Evolutionary conservation across 495 filamentous ascomycete genomes (phyloP).

Genomic region (Daldinia childiae): DNA sequence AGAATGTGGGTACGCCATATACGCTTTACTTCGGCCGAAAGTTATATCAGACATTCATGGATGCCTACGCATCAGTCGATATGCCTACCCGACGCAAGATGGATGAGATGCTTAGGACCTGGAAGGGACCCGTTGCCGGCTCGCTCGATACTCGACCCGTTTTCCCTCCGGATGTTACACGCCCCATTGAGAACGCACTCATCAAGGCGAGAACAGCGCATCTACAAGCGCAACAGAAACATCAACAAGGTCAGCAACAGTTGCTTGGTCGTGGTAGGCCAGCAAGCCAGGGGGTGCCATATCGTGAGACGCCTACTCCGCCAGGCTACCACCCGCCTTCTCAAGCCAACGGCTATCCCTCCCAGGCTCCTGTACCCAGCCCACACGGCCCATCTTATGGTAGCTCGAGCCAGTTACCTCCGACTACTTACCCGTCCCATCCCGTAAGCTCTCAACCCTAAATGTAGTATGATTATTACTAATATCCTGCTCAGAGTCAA

Average conservation of each 20-base stretch:
- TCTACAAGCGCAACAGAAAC: conserved; percentile 73
- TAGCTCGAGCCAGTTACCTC: conserved; percentile 28
- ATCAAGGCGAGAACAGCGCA: conserved; percentile 85
- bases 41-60: conserved; percentile 94
- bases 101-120: conserved; percentile 97
- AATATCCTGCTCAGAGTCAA: conserved; percentile 39
- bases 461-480: conserved; percentile 10
- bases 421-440: conserved; percentile 26
- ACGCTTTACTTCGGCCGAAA: conserved; percentile 91
- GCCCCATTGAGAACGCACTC: conserved; percentile 91
- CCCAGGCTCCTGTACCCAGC: conserved; percentile 29
- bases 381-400: conserved; percentile 37
- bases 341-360: conserved; percentile 35
- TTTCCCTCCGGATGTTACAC: conserved; percentile 83
- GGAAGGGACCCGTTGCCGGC: conserved; percentile 95
- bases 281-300: conserved; percentile 60
- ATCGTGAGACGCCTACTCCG: conserved; percentile 75
- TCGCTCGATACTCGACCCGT: conserved; percentile 88
- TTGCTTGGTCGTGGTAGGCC: conserved; percentile 66
- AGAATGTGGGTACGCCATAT: conserved; percentile 98
- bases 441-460: conserved; percentile 34
- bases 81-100: conserved; percentile 81
- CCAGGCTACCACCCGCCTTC: conserved; percentile 56
- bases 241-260: conserved; percentile 70
- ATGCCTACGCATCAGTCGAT: conserved; percentile 90